Evolutionary conservation across 2,329 filamentous ascomycete species (phyloP).

Genomic region (Sporothrix sp.): DNA sequence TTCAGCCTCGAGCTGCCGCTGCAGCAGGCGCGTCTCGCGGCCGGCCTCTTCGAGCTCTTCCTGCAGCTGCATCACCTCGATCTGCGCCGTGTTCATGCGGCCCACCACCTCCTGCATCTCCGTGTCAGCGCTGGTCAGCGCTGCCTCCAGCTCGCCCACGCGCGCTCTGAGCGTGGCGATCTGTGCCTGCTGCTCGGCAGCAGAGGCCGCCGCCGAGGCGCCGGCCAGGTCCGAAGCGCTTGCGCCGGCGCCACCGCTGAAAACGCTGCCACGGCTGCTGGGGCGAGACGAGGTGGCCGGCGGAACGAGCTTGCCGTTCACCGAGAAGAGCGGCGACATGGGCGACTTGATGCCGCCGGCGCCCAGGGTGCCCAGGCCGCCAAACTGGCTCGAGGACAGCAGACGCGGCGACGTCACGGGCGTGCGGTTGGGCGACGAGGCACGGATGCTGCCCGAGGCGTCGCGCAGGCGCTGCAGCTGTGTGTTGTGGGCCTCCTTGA

Average conservation of each 20-base stretch:
- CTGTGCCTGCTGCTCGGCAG: constrained; percentile 55
- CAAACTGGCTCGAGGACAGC: constrained; percentile 29
- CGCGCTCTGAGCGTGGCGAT: constrained; percentile 66
- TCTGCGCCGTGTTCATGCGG: constrained; percentile 73
- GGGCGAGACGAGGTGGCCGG: constrained; percentile 11
- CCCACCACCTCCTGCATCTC: constrained; percentile 80
- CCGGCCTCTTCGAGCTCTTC: constrained; percentile 65
- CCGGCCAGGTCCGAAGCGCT: neutral
- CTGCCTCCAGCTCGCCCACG: constrained; percentile 76
- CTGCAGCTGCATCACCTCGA: constrained; percentile 72
- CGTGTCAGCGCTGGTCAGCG: constrained; percentile 61
- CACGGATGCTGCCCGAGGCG: constrained; percentile 20
- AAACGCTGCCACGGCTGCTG: constrained; percentile 33
- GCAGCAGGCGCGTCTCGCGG: constrained; percentile 58
- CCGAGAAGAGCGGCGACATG: constrained; percentile 51
- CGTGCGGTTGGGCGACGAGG: constrained; percentile 7
- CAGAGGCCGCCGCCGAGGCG: neutral
- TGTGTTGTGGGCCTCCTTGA: constrained; percentile 67
- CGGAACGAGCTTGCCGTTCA: constrained; percentile 21
- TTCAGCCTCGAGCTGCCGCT: constrained; percentile 57
- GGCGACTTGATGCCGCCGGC: constrained; percentile 41
- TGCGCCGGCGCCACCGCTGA: constrained; percentile 30
- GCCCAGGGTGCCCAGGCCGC: neutral
- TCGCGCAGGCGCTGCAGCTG: constrained; percentile 67
- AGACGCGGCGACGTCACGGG: constrained; percentile 34